A percentile compares a stretch with the other conserved stretches of the same genome.
These are phyloP conservation scores for Fusarium nematophilum DNA, from an alignment of 2,329 filamentous ascomycete genomes.

Conservation along the genomic window DNA sequence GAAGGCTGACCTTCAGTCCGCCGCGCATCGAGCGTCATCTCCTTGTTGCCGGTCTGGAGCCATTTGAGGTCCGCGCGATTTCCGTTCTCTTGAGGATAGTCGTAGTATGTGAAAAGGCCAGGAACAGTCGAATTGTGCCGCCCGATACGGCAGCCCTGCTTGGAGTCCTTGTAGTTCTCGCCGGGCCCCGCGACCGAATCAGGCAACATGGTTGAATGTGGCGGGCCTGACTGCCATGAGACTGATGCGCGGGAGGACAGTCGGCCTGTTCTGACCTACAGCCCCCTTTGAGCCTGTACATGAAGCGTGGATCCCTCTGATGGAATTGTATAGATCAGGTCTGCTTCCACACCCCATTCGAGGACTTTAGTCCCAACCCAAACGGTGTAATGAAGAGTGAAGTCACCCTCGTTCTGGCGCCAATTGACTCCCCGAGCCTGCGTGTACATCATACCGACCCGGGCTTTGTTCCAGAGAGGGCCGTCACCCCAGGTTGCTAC, in stretches of 20 bases:
- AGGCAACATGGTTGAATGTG: conserved; percentile 1
- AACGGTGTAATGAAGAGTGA: conserved; percentile 9
- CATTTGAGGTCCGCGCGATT: conserved; percentile 10
- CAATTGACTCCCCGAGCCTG: conserved; percentile 12
- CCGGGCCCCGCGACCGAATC: conserved; percentile 25
- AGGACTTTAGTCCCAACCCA: conserved; percentile 19
- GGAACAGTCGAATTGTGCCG: conserved; percentile 4
- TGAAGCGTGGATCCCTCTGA: not conserved
- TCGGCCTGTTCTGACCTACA: conserved; percentile 1
- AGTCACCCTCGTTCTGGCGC: rapidly evolving
- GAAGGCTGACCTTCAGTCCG: not conserved
- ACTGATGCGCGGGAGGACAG: conserved; percentile 14
- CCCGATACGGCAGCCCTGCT: conserved; percentile 4
- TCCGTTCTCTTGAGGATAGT: conserved; percentile 25
- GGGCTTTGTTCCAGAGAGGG: conserved; percentile 2
- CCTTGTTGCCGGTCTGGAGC: conserved; percentile 14
- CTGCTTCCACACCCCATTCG: conserved; percentile 17
- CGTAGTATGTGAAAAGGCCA: conserved; percentile 8
- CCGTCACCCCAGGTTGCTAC: conserved; percentile 7
- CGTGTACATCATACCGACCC: conserved; percentile 6
- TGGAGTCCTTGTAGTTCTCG: conserved; percentile 26
- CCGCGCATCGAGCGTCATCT: conserved; percentile 4
- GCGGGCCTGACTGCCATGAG: conserved; percentile 8
- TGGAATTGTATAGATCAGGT: conserved; percentile 20
- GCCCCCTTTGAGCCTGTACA: not conserved